phyloP scores from a whole-genome alignment of 495 filamentous ascomycete species.

The Sordaria brevicollis region DNA sequence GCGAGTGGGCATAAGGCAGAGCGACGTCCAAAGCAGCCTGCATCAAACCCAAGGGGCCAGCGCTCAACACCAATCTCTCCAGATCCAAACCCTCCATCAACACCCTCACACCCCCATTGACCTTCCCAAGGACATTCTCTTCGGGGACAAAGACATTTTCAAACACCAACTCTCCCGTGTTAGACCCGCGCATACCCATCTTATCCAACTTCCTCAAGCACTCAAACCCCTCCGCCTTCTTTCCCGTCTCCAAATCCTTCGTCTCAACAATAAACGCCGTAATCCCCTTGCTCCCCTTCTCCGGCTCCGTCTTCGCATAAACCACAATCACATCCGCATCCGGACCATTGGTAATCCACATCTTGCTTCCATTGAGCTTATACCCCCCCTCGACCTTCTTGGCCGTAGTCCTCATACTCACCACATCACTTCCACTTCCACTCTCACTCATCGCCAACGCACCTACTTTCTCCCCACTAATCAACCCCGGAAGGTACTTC shows the following conservation, averaged over 20 bases:
- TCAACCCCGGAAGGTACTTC: conserved; percentile 68
- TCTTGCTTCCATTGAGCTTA: conserved; percentile 83
- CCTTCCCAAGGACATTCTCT: conserved; percentile 66
- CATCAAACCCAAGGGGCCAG: conserved; percentile 92
- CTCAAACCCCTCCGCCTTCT: conserved; percentile 59
- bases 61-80: conserved; percentile 84
- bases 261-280: conserved; percentile 88
- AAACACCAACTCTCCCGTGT: conserved; percentile 91
- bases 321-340: conserved; percentile 85
- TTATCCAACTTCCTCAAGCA: conserved; percentile 92
- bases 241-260: neutral
- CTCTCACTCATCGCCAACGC: conserved; percentile 95
- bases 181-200: conserved; percentile 93
- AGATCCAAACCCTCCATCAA: conserved; percentile 95
- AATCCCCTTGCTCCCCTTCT: conserved; percentile 78
- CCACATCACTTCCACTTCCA: conserved; percentile 84
- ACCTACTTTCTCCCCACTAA: conserved; percentile 74
- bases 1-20: conserved; percentile 79
- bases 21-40: conserved; percentile 80
- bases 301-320: conserved; percentile 88
- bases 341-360: conserved; percentile 99
- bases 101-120: conserved; percentile 78
- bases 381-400: conserved; percentile 76
- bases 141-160: conserved; percentile 84
- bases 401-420: conserved; percentile 85